Evolutionary conservation across 2,329 filamentous ascomycete genomes (phyloP).

Genomic region (Colletotrichum limetticola): DNA sequence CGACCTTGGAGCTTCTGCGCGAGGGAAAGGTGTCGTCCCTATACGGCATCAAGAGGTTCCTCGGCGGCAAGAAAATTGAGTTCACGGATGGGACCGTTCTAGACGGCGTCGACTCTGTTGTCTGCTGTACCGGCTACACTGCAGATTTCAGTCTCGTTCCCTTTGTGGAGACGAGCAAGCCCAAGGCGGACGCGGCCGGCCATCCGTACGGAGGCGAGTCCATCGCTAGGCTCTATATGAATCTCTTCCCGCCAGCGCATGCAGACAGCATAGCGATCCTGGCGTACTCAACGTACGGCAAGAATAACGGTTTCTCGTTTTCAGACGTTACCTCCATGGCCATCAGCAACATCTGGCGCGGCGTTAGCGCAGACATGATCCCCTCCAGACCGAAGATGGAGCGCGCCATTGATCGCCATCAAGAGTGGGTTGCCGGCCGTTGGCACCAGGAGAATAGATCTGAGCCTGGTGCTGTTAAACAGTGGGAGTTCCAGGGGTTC

Average conservation of each 20-base stretch:
- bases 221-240: slow-evolving; percentile 49
- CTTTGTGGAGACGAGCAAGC: slow-evolving; percentile 39
- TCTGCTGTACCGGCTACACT: slow-evolving; percentile 44
- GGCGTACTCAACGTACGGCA: slow-evolving; percentile 42
- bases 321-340: slow-evolving; percentile 52
- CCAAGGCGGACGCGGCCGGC: slow-evolving; percentile 18
- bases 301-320: slow-evolving; percentile 46
- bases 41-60: slow-evolving; percentile 41
- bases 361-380: slow-evolving; percentile 40
- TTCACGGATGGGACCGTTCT: slow-evolving; percentile 41
- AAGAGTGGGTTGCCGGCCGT: slow-evolving; percentile 41
- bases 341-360: slow-evolving; percentile 51
- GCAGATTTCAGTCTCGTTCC: slow-evolving; percentile 38
- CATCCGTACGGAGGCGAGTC: slow-evolving; percentile 42
- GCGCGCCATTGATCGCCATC: slow-evolving; percentile 39
- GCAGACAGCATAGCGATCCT: slow-evolving; percentile 50
- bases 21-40: slow-evolving; percentile 41
- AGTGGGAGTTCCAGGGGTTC: slow-evolving; percentile 47
- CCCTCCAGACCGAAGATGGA: slow-evolving; percentile 44
- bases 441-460: slow-evolving; percentile 37
- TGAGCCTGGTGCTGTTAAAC: slow-evolving; percentile 38
- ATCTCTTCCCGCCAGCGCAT: slow-evolving; percentile 51
- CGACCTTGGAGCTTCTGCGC: slow-evolving; percentile 40
- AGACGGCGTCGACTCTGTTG: slow-evolving; percentile 40
- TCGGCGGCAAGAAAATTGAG: slow-evolving; percentile 38